A percentile compares a stretch with the other conserved stretches of the same genome.
phyloP scores from a whole-genome alignment of 371 early-diverging fungal genomes.

The Choanephora cucurbitarum region DNA sequence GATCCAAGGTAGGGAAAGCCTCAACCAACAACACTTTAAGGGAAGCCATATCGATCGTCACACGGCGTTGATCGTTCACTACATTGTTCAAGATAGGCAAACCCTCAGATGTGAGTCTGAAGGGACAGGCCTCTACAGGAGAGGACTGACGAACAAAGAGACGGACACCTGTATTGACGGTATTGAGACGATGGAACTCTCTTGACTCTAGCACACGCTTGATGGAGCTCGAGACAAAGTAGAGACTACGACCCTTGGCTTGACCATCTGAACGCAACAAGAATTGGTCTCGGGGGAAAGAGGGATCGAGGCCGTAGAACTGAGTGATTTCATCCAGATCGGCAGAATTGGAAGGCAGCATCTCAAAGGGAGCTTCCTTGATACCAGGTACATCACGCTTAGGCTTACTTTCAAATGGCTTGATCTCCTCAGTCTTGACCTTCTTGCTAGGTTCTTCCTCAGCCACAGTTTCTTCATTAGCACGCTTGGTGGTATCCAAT shows the following conservation, averaged over 20 bases:
- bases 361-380: constrained; percentile 79
- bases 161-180: constrained; percentile 90
- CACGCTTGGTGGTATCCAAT: constrained; percentile 17
- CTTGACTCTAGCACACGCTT: constrained; percentile 68
- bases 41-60: constrained; percentile 54
- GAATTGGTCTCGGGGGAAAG: constrained; percentile 81
- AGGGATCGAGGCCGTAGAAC: constrained; percentile 71
- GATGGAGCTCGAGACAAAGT: constrained; percentile 79
- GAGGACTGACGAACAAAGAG: constrained; percentile 78
- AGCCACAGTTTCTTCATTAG: constrained; percentile 8
- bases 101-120: constrained; percentile 83
- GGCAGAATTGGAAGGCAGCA: constrained; percentile 57
- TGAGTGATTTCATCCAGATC: constrained; percentile 58
- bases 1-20: constrained; percentile 59
- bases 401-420: constrained; percentile 29
- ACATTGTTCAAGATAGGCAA: constrained; percentile 66
- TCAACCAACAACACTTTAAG: constrained; percentile 58
- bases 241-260: constrained; percentile 73
- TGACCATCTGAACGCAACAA: constrained; percentile 75
- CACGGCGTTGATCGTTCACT: constrained; percentile 55
- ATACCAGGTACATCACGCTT: constrained; percentile 55
- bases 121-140: constrained; percentile 60
- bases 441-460: constrained; percentile 14
- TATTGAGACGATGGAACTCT: constrained; percentile 70
- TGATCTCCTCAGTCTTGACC: constrained; percentile 21